A percentile compares a stretch with the other conserved stretches of the same genome.
These are phyloP conservation scores for Acanthamoeba triangularis DNA, from an alignment of 208 protist genomes.

Conservation along the genomic window DNA sequence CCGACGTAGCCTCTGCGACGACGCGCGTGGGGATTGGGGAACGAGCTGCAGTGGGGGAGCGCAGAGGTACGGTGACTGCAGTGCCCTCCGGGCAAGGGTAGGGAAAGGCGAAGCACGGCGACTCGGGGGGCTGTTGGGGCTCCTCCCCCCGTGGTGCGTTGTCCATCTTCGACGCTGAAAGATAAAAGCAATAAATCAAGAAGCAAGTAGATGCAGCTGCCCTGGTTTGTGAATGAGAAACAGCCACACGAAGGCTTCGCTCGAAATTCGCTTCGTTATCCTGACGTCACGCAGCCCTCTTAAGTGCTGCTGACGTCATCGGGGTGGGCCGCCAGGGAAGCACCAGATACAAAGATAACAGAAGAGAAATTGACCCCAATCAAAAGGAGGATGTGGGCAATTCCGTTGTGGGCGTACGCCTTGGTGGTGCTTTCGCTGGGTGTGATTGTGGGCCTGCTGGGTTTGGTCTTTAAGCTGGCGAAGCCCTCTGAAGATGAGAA, in stretches of 20 bases:
- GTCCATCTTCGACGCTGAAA: background rate
- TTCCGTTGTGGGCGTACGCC: slow-evolving; percentile 16
- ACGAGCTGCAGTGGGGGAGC: background rate
- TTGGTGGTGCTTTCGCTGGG: background rate
- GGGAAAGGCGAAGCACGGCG: background rate
- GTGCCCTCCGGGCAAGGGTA: background rate
- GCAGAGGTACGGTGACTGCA: no score
- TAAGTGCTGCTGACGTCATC: no score
- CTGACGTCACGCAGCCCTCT: no score
- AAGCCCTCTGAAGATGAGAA: background rate
- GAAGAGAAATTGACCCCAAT: background rate
- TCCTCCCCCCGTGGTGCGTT: background rate
- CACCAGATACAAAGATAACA: no score
- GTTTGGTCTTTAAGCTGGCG: background rate
- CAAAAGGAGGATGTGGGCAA: background rate
- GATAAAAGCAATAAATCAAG: no score
- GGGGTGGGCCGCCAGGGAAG: no score
- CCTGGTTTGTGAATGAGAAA: no score
- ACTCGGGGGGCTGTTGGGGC: background rate
- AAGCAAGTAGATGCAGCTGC: no score
- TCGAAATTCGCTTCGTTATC: no score
- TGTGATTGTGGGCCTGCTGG: background rate
- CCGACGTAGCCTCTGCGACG: background rate
- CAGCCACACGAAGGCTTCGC: no score
- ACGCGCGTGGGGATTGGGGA: background rate